Evolutionary conservation across 163 green algal species (phyloP).

Genomic region (Scenedesmus sp.): DNA sequence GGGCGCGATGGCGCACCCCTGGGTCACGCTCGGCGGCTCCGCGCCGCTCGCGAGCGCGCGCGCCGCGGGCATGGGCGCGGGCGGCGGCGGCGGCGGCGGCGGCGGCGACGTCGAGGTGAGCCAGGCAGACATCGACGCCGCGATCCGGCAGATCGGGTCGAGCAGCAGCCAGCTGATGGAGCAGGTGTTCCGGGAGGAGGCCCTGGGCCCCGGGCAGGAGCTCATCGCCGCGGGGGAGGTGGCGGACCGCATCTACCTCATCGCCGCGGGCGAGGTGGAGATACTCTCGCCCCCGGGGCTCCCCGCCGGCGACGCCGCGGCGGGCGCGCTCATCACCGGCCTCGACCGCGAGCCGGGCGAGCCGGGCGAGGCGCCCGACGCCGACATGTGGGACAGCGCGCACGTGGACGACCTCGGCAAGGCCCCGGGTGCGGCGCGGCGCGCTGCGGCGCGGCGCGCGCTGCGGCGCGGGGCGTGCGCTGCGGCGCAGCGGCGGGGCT

Average conservation of each 20-base stretch:
- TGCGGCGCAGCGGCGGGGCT: no score
- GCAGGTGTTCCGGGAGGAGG: slow-evolving; percentile 46
- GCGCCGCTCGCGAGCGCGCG: slow-evolving; percentile 35
- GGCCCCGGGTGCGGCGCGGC: background rate
- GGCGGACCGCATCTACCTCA: slow-evolving; percentile 60
- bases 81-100: slow-evolving; percentile 5
- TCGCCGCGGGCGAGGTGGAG: slow-evolving; percentile 58
- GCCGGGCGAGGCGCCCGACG: slow-evolving; percentile 5
- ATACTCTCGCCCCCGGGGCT: slow-evolving; percentile 26
- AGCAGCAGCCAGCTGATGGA: slow-evolving; percentile 39
- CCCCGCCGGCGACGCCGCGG: background rate
- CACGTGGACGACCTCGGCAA: slow-evolving; percentile 38
- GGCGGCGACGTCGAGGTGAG: slow-evolving; percentile 42
- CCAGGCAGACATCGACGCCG: slow-evolving; percentile 57
- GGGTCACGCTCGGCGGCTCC: slow-evolving; percentile 52
- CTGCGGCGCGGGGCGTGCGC: background rate
- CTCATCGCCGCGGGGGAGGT: slow-evolving; percentile 57
- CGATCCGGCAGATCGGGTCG: slow-evolving; percentile 50
- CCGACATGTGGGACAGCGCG: slow-evolving; percentile 36
- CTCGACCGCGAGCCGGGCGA: slow-evolving; percentile 23
- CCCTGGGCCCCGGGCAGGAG: slow-evolving; percentile 24
- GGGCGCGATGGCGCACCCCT: slow-evolving; percentile 53
- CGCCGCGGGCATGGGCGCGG: background rate
- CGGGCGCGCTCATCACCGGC: slow-evolving; percentile 37
- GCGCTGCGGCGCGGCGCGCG: no score